Evolutionary conservation across 176 grass and related monocot species (phyloP), one percentile per base, ranked within the genome.

Genomic region (Tuctoria greenei): DNA sequence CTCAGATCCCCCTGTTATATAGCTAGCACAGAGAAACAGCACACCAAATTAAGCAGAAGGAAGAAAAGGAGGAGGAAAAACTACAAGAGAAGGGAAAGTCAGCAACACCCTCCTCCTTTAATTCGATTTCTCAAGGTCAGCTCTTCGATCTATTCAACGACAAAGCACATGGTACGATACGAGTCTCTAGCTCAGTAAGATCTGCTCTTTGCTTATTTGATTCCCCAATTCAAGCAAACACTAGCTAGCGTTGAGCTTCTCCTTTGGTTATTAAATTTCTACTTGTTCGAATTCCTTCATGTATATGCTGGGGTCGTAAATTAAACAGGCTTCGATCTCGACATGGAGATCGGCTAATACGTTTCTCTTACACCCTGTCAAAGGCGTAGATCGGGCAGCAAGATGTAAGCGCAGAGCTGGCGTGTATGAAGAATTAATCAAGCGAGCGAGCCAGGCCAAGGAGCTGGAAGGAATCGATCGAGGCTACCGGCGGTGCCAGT

Each of bases 1-100:
- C 69, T 79, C 39, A n/a, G 17, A 18, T 17, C 4, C 72, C 66
- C 17, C 51, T n/a, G 20, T 21, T 86, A 86, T 76, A 81, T 70
- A 80, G 63, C 64, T 70, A 80, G 70, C 71, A 74, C 69, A 28
- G 15, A 0, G 64, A 55, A 75, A 64, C 10, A 58, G 21, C 43
- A 75, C 74, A 69, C 8, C 54, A n/a, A n/a, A n/a, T n/a, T n/a
- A n/a, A n/a, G n/a, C n/a, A 26, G 25, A 62, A 55, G 71, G 42
- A 64, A 75, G 66, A 55, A 12, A 11, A 57, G 76, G n/a, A 67
- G 31, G 31, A 31, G 31, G 3, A 31, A 31, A 31, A 40, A 4
- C 35, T 34, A 26, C 61, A 57, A 51, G 49, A 47, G 69, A 23
- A 67, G 39, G 50, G n/a, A 23, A 75, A 54, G 41, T 56, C 12